Evolutionary conservation across 2,329 filamentous ascomycete species (phyloP), one percentile per base, ranked within the genome.

Genomic region (Xylariales sp.): DNA sequence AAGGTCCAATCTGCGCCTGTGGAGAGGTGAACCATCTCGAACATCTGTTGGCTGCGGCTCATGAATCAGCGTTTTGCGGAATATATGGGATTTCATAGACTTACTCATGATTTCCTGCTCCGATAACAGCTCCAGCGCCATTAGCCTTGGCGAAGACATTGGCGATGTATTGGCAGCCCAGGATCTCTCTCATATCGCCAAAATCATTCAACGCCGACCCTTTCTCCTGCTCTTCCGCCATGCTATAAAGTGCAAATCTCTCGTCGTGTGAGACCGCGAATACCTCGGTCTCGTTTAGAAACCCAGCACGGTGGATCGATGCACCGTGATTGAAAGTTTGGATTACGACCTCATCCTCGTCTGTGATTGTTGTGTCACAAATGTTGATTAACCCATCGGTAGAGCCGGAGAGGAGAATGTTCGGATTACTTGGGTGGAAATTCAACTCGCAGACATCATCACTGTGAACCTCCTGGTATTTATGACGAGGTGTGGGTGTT

Each of bases 351-450:
- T 91, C 86, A 56, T 91, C 86, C 62, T 91, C 86, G 51, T 87
- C 83, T 14, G 70, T 63, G 44, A 86, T 73, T 35, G 73, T 71
- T 14, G 78, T 84, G 64, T 93, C 82, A 63, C 84, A 87, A 33
- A 91, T 69, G 55, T 86, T 89, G 53, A 91, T 74, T 1, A 91
- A 74, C 5, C 86, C 86, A 61, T 93, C 87, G 11, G 86, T 91
- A 27, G 84, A 88, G 31, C 84, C 85, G 1, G 85, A 88, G 9
- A 91, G 70, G 5, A 91, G 73, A 12, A 86, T 66, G 32, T 75
- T 70, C 1, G 76, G 70, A 36, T 76, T 67, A 3, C 62, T 66
- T 0, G 82, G 80, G 59, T 86, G 81, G 53, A 82, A 80, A 55
- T 72, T 68, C 2, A 82, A 62, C 69, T 80, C 56, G 37, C 54